Conservation (phyloP, 2,329 filamentous ascomycete species). For the Claviceps sp. region DNA sequence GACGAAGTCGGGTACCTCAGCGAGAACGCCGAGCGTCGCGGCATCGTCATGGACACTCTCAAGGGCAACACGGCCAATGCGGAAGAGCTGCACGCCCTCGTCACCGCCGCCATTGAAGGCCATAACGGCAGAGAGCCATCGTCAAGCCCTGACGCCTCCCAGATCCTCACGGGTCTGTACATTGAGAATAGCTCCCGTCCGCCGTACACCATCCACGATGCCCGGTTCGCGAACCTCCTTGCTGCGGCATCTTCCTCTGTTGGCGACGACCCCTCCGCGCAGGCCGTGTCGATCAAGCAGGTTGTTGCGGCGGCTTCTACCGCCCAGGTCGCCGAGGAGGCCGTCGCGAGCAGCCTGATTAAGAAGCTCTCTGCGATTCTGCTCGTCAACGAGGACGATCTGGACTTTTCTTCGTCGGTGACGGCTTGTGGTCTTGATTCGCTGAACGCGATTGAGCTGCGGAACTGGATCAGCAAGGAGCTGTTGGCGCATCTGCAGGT, state of each 20-base stretch:
- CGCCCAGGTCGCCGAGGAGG: conserved; percentile 9
- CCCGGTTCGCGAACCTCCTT: conserved; percentile 4
- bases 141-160: conserved; percentile 20
- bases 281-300: conserved; percentile 10
- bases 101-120: conserved; percentile 35
- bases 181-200: conserved; percentile 28
- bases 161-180: conserved; percentile 41
- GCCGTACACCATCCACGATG: conserved; percentile 32
- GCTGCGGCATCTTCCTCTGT: neutral
- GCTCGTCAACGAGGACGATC: conserved; percentile 10
- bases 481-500: conserved; percentile 32
- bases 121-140: conserved; percentile 12
- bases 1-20: conserved; percentile 35
- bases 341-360: conserved; percentile 11
- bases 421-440: conserved; percentile 27
- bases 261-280: conserved; percentile 1
- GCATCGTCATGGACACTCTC: conserved; percentile 29
- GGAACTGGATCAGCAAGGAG: conserved; percentile 36
- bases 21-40: conserved; percentile 23
- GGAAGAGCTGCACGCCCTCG: conserved; percentile 39
- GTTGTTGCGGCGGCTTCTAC: neutral
- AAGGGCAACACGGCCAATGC: conserved; percentile 37
- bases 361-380: conserved; percentile 23
- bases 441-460: conserved; percentile 34
- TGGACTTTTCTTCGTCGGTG: conserved; percentile 10